A percentile compares a stretch with the other conserved stretches of the same genome.
Conservation (phyloP, 208 protist genomes). For the Trypanosoma brucei region DNA sequence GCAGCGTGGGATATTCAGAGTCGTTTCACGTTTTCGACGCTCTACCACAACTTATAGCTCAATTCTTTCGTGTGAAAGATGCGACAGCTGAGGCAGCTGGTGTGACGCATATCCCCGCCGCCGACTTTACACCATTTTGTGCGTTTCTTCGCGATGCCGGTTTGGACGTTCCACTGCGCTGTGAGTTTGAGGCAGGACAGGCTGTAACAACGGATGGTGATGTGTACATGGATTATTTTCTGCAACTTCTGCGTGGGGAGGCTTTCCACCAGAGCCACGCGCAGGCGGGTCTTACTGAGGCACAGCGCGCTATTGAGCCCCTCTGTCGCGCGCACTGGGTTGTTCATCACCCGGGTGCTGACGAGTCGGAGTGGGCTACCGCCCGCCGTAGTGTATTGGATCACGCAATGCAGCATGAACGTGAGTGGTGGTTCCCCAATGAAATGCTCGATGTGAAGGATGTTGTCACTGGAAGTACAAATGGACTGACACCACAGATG, state of each 20-base stretch:
- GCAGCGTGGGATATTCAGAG: conserved; percentile 46
- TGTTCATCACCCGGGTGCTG: conserved; percentile 73
- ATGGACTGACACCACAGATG: conserved; percentile 26
- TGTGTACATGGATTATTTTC: conserved; percentile 43
- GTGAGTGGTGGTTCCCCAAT: conserved; percentile 81
- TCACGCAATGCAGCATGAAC: conserved; percentile 50
- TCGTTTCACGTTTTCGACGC: conserved; percentile 67
- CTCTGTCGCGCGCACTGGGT: conserved; percentile 59
- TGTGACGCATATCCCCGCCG: conserved; percentile 23
- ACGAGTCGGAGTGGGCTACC: conserved; percentile 69
- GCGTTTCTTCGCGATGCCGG: conserved; percentile 64
- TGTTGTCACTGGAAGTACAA: conserved; percentile 36
- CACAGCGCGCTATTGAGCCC: conserved; percentile 51
- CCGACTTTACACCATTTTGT: conserved; percentile 63
- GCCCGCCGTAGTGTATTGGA: conserved; percentile 58
- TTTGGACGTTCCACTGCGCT: conserved; percentile 64
- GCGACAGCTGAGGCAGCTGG: not conserved
- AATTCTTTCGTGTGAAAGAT: conserved; percentile 35
- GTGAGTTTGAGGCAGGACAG: conserved; percentile 78
- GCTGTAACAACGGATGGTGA: conserved; percentile 48
- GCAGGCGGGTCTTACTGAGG: conserved; percentile 48
- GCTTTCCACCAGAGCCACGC: conserved; percentile 44
- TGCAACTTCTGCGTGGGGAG: conserved; percentile 32
- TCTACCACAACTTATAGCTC: conserved; percentile 55
- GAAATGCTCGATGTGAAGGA: conserved; percentile 66